These are phyloP conservation scores for Mycena sp. DNA, from an alignment of 1,284 basidiomycete genomes.

Conservation along the genomic window DNA sequence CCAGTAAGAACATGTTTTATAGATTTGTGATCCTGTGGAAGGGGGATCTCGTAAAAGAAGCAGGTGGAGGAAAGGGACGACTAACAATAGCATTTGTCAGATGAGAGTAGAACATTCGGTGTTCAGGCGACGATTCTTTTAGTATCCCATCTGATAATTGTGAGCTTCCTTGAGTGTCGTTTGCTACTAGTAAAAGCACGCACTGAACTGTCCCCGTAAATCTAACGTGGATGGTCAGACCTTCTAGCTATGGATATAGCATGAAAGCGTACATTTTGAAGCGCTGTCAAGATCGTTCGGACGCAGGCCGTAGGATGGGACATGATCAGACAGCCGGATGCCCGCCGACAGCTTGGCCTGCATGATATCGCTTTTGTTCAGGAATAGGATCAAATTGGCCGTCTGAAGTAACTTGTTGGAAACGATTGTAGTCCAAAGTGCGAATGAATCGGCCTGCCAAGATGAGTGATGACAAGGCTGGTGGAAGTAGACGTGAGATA, in stretches of 20 bases:
- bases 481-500: not conserved
- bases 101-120: slow-evolving; percentile 72
- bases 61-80: not conserved
- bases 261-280: slow-evolving; percentile 49
- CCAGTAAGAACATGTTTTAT: not conserved
- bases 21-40: slow-evolving; percentile 6
- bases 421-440: slow-evolving; percentile 68
- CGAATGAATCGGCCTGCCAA: slow-evolving; percentile 66
- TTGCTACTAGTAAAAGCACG: not conserved
- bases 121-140: slow-evolving; percentile 61
- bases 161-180: slow-evolving; percentile 18
- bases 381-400: slow-evolving; percentile 70
- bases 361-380: slow-evolving; percentile 74
- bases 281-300: slow-evolving; percentile 63
- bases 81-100: slow-evolving; percentile 67
- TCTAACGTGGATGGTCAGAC: slow-evolving; percentile 38
- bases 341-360: slow-evolving; percentile 65
- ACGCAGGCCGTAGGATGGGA: slow-evolving; percentile 67
- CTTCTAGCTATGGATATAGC: slow-evolving; percentile 25
- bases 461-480: not conserved
- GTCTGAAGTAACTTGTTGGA: slow-evolving; percentile 62
- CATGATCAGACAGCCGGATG: slow-evolving; percentile 59
- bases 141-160: slow-evolving; percentile 53
- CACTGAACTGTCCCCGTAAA: slow-evolving; percentile 56
- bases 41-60: not conserved